Evolutionary conservation across 768 basidiomycete species (phyloP), one percentile per base, ranked within the genome.

Genomic region (Russula ochroleuca): DNA sequence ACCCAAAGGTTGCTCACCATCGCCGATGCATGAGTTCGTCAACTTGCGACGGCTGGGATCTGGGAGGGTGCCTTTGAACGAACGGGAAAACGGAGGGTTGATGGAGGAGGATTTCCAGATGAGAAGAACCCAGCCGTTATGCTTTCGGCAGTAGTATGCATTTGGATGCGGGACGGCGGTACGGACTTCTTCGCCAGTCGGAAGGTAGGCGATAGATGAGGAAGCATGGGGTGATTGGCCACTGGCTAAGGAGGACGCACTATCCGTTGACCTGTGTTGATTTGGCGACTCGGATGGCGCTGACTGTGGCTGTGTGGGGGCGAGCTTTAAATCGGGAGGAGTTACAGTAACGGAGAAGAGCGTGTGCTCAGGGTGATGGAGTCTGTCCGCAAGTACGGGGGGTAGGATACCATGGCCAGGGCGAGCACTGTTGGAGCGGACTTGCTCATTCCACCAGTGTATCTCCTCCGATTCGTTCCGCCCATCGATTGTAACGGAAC

Each of bases 41-140:
- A 72, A 70, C 74, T 79, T 52, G 85, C 83, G 38, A 82, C 79
- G 5, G 69, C 63, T 68, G 11, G 79, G 79, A 61, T 86, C 80
- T 0, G 89, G 89, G 28, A 90, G 79, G 5, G 74, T 75, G 33
- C 72, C 72, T 25, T 76, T 71, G 67, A 84, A 88, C 5, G 83
- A 83, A 48, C 73, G 75, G 19, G 85, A 80, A 23, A 90, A 78
- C 7, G 85, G 84, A 3, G 87, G 88, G 10, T 81, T 70, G 41
- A 85, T 78, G 21, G 79, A 77, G 14, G 87, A 85, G 15, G 81
- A 81, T 66, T 83, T 84, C 86, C 87, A 89, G 43, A 77, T 78
- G 17, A 92, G 77, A 43, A 93, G 80, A 38, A 91, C 82, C 91
- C 91, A 94, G 7, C 87, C 86, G 68, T 92, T 89, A 61, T 92